phyloP scores from a whole-genome alignment of 495 filamentous ascomycete species.

The Tuber calosporum region DNA sequence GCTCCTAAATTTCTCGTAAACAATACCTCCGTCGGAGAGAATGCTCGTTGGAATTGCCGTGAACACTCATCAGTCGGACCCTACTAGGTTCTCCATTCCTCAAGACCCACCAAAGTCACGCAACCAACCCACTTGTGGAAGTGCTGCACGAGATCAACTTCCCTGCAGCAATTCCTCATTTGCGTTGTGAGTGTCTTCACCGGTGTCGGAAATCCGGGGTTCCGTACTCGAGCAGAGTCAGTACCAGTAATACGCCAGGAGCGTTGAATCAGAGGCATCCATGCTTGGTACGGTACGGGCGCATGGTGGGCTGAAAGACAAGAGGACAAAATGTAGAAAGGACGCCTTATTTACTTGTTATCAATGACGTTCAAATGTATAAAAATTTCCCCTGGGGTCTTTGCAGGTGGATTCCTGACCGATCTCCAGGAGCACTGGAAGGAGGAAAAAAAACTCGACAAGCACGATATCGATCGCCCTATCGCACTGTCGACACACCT shows the following conservation, averaged over 20 bases:
- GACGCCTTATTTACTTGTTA: background rate
- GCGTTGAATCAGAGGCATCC: background rate
- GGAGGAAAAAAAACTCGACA: background rate
- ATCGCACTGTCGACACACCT: background rate
- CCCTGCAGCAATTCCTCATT: background rate
- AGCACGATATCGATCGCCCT: background rate
- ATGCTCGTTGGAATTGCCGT: background rate
- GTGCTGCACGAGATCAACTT: background rate
- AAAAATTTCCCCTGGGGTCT: background rate
- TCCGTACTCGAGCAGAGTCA: background rate
- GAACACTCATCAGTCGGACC: background rate
- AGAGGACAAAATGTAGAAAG: slow-evolving; percentile 1
- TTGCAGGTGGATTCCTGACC: background rate
- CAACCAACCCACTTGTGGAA: background rate
- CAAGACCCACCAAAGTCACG: background rate
- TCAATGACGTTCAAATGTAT: background rate
- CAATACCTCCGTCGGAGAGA: background rate
- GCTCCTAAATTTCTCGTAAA: background rate
- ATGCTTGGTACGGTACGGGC: background rate
- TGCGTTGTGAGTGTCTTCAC: background rate
- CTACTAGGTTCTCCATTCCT: background rate
- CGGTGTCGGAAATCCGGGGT: background rate
- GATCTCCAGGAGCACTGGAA: background rate
- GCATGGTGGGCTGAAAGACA: background rate
- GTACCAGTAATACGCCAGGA: background rate